Base-by-base conservation (phyloP, 129 eudicot species). In the Artemisia annua region DNA sequence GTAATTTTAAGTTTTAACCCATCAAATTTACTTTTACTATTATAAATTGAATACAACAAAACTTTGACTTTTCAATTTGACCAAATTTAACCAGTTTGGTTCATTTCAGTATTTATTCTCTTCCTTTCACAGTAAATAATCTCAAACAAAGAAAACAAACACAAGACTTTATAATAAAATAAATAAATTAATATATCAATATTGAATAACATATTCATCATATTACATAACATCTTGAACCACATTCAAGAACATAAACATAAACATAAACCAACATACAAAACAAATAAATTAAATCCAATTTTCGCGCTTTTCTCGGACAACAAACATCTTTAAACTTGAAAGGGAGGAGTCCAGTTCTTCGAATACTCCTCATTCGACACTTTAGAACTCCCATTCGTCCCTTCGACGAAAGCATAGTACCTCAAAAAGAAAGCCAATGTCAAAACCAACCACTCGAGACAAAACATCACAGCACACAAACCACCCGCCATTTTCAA, bases 381-480 rank as follows among this genome's bases (percentile, higher is more conserved):
- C 53, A 78, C 82, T 54, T 71, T 78, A 0, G 22, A 20, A 17
- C 28, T 46, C 17, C 18, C 61, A 44, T 18, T 65, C 72, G 67
- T 5, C 72, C 79, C 83, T 54, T 73, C 90, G 16, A 89, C 82
- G 63, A 83, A 83, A 12, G 86, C 83, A 61, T 84, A 83, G 24
- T 93, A 93, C 67, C 90, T 93, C 77, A 92, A 79, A 72, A 89
- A 86, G 70, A 92, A 89, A 0, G 97, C 96, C 17, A 89, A 73
- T 0, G 87, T 87, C 57, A 89, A 54, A 22, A 89, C 94, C 71
- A 87, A 84, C 97, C 96, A 92, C 54, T 92, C 97, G 69, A 92
- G 66, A 55, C 82, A 89, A 48, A 91, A 91, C 75, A 88, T 87
- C 66, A 81, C 3, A 1, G 82, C 80, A 49, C 96, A 91, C 19